Conservation (phyloP, 176 grass and related monocot species). For the Secale cereale region DNA sequence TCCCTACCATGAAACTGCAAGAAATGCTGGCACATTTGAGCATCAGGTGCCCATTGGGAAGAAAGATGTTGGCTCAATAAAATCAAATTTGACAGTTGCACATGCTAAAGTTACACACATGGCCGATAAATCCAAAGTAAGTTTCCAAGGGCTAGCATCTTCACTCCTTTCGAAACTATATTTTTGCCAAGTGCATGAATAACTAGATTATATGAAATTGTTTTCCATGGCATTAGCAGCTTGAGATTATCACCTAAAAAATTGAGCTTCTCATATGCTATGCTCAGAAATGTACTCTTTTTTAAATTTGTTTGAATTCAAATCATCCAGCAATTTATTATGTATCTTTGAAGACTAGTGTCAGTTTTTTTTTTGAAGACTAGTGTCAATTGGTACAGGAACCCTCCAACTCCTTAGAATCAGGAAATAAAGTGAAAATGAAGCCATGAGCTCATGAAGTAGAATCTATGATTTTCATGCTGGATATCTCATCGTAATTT, state of each 20-base stretch:
- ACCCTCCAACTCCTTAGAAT: background rate
- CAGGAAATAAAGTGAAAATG: background rate
- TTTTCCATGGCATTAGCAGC: background rate
- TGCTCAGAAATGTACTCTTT: background rate
- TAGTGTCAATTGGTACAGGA: background rate
- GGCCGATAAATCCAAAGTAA: constrained; percentile 59
- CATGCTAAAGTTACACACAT: constrained; percentile 30
- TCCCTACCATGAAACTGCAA: constrained; percentile 33
- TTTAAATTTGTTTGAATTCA: constrained; percentile 6
- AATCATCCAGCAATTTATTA: background rate
- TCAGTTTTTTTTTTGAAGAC: background rate
- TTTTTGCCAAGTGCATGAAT: background rate
- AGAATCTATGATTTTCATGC: background rate
- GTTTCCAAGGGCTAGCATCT: constrained; percentile 10
- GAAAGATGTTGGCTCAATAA: constrained; percentile 33
- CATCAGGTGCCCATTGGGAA: constrained; percentile 29
- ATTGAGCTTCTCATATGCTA: constrained; percentile 6
- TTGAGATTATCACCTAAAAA: background rate
- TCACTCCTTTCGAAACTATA: background rate
- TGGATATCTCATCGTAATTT: background rate
- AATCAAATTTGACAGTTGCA: constrained; percentile 16
- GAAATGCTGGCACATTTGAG: constrained; percentile 18
- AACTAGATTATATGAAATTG: background rate
- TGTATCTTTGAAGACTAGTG: background rate
- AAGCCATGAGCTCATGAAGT: constrained; percentile 1